These are phyloP conservation scores for Myrmaecium sp. DNA, from an alignment of 2,329 filamentous ascomycete species.

Conservation along the genomic window DNA sequence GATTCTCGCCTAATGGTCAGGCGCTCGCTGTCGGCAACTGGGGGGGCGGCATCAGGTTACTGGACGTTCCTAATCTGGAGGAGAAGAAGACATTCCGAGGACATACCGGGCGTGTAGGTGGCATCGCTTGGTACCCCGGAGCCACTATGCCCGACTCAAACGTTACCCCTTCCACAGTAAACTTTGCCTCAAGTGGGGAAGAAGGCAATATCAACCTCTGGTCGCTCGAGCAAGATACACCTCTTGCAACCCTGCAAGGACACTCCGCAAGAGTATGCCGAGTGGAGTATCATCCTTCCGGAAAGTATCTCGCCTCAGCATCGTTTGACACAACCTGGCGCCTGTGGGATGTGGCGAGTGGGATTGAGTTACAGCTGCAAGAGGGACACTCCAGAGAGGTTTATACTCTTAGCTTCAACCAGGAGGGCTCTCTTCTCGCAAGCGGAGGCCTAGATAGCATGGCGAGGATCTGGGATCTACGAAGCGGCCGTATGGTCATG, in stretches of 20 bases:
- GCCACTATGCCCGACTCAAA: constrained; percentile 55
- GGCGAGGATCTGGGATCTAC: constrained; percentile 85
- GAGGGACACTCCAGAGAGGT: constrained; percentile 92
- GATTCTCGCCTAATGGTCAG: constrained; percentile 74
- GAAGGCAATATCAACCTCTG: constrained; percentile 80
- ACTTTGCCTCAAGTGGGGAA: constrained; percentile 78
- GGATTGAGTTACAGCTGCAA: constrained; percentile 68
- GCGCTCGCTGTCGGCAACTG: constrained; percentile 82
- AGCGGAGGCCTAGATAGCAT: constrained; percentile 91
- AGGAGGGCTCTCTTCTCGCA: constrained; percentile 76
- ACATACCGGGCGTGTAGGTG: constrained; percentile 78
- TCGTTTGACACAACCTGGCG: constrained; percentile 96
- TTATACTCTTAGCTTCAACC: constrained; percentile 77
- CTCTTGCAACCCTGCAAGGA: constrained; percentile 63
- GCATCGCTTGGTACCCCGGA: constrained; percentile 76
- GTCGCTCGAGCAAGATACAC: constrained; percentile 75
- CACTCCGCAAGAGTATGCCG: constrained; percentile 79
- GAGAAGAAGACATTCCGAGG: constrained; percentile 61
- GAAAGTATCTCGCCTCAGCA: constrained; percentile 75
- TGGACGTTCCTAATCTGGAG: constrained; percentile 68
- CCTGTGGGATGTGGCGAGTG: constrained; percentile 82
- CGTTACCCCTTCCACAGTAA: constrained; percentile 57
- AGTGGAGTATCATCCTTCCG: constrained; percentile 87
- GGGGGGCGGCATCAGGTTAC: constrained; percentile 74
- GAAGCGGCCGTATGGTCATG: constrained; percentile 88